Evolutionary conservation across 2,329 filamentous ascomycete genomes (phyloP).

Genomic region (Ophiostoma sp.): DNA sequence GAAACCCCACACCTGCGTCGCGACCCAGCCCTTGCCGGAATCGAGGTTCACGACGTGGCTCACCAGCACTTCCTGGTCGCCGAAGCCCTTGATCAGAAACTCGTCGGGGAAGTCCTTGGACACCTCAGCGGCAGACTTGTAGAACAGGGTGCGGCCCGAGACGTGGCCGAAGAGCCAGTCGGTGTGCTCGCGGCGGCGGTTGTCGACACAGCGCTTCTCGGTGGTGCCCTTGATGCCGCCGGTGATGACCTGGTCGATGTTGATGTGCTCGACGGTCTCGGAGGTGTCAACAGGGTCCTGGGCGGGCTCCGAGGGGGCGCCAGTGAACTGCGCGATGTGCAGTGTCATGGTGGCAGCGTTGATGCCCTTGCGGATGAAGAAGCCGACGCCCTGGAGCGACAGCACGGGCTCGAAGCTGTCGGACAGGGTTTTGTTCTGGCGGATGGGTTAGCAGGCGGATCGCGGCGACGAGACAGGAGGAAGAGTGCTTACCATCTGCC

Average conservation of each 20-base stretch:
- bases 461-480: neutral
- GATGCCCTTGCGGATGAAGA: constrained; percentile 67
- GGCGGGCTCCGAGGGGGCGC: constrained; percentile 37
- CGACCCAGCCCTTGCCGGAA: constrained; percentile 49
- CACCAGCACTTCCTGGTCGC: constrained; percentile 55
- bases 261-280: constrained; percentile 50
- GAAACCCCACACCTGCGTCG: constrained; percentile 57
- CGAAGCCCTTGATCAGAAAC: constrained; percentile 42
- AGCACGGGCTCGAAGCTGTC: constrained; percentile 64
- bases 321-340: constrained; percentile 51
- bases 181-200: constrained; percentile 53
- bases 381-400: constrained; percentile 65
- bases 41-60: constrained; percentile 54
- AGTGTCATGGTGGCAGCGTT: constrained; percentile 63
- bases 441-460: neutral
- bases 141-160: constrained; percentile 52
- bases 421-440: constrained; percentile 69
- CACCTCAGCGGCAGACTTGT: constrained; percentile 37
- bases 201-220: constrained; percentile 52
- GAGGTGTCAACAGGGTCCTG: constrained; percentile 29
- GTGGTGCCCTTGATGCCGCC: constrained; percentile 62
- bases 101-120: constrained; percentile 50
- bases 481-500: constrained; percentile 52
- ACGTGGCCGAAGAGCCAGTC: constrained; percentile 78
- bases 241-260: constrained; percentile 66